Evolutionary conservation across 768 basidiomycete genomes (phyloP).

Genomic region (Tubosaeta sp.): DNA sequence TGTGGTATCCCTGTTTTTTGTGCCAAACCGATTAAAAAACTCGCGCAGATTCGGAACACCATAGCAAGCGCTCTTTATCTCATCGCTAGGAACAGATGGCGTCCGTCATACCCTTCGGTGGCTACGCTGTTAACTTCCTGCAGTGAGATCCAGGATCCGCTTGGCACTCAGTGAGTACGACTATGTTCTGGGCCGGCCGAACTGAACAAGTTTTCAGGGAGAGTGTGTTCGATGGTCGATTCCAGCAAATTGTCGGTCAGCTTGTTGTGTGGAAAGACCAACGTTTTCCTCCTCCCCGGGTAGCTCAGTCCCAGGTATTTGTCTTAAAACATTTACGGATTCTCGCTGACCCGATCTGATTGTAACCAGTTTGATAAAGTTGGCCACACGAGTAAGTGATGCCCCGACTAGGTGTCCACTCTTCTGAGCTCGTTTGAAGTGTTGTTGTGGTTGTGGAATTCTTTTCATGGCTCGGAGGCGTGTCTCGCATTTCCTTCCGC

Average conservation of each 20-base stretch:
- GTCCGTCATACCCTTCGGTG: conserved; percentile 57
- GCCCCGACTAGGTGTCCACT: background rate
- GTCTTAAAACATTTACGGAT: background rate
- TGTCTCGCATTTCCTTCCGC: conserved; percentile 74
- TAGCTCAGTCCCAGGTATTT: conserved; percentile 71
- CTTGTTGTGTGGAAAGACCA: conserved; percentile 69
- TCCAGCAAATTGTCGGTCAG: conserved; percentile 52
- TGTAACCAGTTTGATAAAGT: conserved; percentile 77
- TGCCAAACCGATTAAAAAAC: background rate
- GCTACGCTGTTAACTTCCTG: conserved; percentile 56
- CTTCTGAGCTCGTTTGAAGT: conserved; percentile 41
- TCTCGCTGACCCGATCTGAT: conserved; percentile 9
- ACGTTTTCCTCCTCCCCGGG: conserved; percentile 80
- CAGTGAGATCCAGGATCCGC: conserved; percentile 46
- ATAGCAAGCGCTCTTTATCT: conserved; percentile 63
- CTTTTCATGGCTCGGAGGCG: conserved; percentile 71
- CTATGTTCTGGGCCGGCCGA: background rate
- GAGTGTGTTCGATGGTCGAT: conserved; percentile 50
- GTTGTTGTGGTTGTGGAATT: conserved; percentile 75
- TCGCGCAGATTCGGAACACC: conserved; percentile 57
- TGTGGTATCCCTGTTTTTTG: background rate
- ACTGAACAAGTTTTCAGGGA: conserved; percentile 35
- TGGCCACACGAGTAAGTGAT: conserved; percentile 65
- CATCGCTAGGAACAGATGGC: conserved; percentile 61
- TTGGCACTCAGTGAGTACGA: conserved; percentile 50